Evolutionary conservation across 441 rosid genomes (phyloP).

Genomic region (Euphorbia celastroides): DNA sequence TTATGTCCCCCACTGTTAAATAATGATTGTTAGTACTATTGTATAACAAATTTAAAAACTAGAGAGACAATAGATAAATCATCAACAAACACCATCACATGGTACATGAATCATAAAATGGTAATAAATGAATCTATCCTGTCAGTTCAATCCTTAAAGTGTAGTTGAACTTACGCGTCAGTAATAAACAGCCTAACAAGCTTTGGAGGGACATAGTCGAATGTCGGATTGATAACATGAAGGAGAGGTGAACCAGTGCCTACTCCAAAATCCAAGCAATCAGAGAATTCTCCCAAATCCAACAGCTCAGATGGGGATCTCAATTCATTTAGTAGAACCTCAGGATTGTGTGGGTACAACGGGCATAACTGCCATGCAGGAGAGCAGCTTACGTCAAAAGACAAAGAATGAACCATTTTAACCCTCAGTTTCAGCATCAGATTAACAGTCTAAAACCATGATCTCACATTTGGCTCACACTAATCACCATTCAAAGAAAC

Average conservation of each 20-base stretch:
- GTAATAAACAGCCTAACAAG: conserved; percentile 94
- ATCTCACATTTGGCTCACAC: neutral
- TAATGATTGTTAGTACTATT: neutral
- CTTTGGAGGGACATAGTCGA: conserved; percentile 96
- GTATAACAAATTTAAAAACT: neutral
- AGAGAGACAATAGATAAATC: neutral
- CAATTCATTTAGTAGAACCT: conserved; percentile 84
- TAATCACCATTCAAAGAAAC: neutral
- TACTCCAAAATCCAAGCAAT: conserved; percentile 78
- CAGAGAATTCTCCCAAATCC: conserved; percentile 97
- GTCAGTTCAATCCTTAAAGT: conserved; percentile 1
- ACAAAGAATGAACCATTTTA: neutral
- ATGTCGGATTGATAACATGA: conserved; percentile 90
- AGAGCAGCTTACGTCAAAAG: conserved; percentile 13
- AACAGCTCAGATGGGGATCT: conserved; percentile 93
- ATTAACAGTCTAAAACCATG: neutral
- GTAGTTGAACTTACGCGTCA: conserved; percentile 70
- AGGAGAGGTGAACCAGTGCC: conserved; percentile 67
- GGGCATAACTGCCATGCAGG: conserved; percentile 71
- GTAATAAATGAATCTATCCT: neutral
- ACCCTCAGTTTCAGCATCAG: neutral
- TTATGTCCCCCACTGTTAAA: conserved; percentile 89
- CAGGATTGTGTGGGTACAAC: conserved; percentile 94
- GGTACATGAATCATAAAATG: neutral
- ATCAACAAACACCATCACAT: neutral